Percentiles rank a stretch among this genome's conserved stretches.
phyloP scores from a whole-genome alignment of 495 filamentous ascomycete species.

The Penicillium bialowiezense region DNA sequence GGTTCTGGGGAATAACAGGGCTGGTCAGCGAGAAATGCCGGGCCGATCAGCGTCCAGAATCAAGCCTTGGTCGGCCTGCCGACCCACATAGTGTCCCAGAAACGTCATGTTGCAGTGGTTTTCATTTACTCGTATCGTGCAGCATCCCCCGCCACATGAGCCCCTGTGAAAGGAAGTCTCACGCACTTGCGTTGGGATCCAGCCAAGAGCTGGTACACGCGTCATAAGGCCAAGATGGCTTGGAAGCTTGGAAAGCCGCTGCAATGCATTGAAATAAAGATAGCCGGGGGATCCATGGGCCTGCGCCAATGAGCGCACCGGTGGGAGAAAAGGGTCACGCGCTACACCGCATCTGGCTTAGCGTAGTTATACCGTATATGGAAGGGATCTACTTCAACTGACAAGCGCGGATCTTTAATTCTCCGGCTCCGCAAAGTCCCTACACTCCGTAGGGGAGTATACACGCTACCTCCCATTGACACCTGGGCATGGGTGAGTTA shows the following conservation, averaged over 20 bases:
- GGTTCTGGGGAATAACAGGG: slow-evolving; percentile 6
- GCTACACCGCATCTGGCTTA: background rate
- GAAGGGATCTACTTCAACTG: too few species aligned
- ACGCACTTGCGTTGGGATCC: background rate
- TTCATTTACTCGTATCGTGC: too few species aligned
- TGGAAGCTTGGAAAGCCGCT: background rate
- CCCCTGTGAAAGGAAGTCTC: background rate
- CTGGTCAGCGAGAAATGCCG: slow-evolving; percentile 19
- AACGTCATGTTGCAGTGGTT: slow-evolving; percentile 2
- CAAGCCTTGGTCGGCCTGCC: slow-evolving; percentile 20
- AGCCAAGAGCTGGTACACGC: background rate
- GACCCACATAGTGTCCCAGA: slow-evolving; percentile 15
- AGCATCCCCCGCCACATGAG: too few species aligned
- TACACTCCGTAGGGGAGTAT: too few species aligned
- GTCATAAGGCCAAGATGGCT: background rate
- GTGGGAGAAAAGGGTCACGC: background rate
- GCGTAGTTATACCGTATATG: too few species aligned
- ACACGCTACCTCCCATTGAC: too few species aligned
- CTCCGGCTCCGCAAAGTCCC: too few species aligned
- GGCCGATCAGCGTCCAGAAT: slow-evolving; percentile 21
- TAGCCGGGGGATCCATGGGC: slow-evolving; percentile 1
- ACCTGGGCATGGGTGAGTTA: too few species aligned
- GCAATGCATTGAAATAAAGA: slow-evolving; percentile 2
- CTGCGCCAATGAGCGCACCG: background rate
- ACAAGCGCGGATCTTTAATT: too few species aligned